A percentile compares a stretch with the other conserved stretches of the same genome.
phyloP scores from a whole-genome alignment of 2,329 filamentous ascomycete species.

The Ceratocystis lukuohia region DNA sequence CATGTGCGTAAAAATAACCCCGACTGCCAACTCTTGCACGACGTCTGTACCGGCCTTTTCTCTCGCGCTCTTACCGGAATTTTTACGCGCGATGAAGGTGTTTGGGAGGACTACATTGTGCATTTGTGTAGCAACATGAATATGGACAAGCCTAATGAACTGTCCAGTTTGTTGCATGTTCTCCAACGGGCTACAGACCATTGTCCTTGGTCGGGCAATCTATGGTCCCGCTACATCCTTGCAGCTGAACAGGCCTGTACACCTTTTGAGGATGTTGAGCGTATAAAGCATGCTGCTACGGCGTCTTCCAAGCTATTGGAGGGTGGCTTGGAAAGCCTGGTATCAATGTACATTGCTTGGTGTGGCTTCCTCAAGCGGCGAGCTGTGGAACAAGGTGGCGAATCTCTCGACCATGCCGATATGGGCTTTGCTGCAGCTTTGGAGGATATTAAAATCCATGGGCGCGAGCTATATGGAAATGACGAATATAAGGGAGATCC shows the following conservation, averaged over 20 bases:
- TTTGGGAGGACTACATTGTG: constrained; percentile 76
- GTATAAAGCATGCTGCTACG: constrained; percentile 85
- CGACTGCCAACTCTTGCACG: constrained; percentile 32
- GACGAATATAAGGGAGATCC: constrained; percentile 72
- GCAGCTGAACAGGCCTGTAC: constrained; percentile 66
- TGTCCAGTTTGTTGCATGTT: constrained; percentile 45
- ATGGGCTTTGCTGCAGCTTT: constrained; percentile 76
- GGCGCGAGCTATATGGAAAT: constrained; percentile 58
- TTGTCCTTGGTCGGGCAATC: constrained; percentile 79
- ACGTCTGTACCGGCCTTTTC: constrained; percentile 54
- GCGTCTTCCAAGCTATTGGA: constrained; percentile 73
- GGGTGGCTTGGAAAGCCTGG: constrained; percentile 71
- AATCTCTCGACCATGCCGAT: constrained; percentile 79
- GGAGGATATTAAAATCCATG: constrained; percentile 71
- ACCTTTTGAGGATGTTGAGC: constrained; percentile 67
- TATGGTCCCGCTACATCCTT: constrained; percentile 85
- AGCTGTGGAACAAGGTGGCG: constrained; percentile 59
- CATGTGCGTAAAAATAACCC: constrained; percentile 30
- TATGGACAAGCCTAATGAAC: constrained; percentile 20
- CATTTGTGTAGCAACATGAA: constrained; percentile 44
- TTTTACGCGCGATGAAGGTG: constrained; percentile 57
- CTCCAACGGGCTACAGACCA: constrained; percentile 74
- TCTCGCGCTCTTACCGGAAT: constrained; percentile 58
- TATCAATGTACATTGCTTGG: constrained; percentile 89
- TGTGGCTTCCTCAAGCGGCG: constrained; percentile 82